Base-by-base conservation (phyloP, 768 basidiomycete genomes). In the Macrolepiota dolichaula region DNA sequence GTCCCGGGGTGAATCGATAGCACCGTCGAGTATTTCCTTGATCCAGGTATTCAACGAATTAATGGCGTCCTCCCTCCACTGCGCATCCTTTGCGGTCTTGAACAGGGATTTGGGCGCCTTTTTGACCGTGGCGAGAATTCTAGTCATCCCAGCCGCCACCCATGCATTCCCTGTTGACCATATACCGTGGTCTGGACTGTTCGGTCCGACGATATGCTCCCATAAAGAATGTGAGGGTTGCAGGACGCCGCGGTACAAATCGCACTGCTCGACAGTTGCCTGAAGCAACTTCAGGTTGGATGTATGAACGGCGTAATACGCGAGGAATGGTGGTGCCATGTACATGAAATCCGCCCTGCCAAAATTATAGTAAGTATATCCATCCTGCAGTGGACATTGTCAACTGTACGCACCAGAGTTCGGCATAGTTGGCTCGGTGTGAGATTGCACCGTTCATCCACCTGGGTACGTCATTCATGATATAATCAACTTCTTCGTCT, bases 161-260 rank as follows among this genome's bases (percentile, higher is more conserved):
- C 90, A 91, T 0, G 76, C 87, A 63, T 90, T 91, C 2, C 85
- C 84, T 49, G 79, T 81, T 0, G 77, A 76, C 81, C 81, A 82
- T 0, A 80, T 59, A 2, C 80, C 79, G 0, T 71, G 65, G 52
- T 81, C 80, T 22, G 62, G 37, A 51, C 64, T 69, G 19, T 68
- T 61, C 13, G 78, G 77, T 1, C 80, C 80, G 24, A 75, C 63
- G 50, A 82, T 81, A 66, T 81, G 79, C 13, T 67, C 59, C 79
- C 79, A 82, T n/a, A 72, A 63, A 12, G 62, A 67, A 46, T 59
- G 24, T 13, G 27, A 24, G 9, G 72, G 67, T 29, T 70, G 70
- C 15, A 80, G 71, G 46, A 77, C 65, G 44, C 77, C 55, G 10
- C 75, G 74, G 47, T 82, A 80, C 2, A 72, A 62, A 0, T 66